phyloP scores from a whole-genome alignment of 2,329 filamentous ascomycete species.

The Calonectria pseudoturangicola region DNA sequence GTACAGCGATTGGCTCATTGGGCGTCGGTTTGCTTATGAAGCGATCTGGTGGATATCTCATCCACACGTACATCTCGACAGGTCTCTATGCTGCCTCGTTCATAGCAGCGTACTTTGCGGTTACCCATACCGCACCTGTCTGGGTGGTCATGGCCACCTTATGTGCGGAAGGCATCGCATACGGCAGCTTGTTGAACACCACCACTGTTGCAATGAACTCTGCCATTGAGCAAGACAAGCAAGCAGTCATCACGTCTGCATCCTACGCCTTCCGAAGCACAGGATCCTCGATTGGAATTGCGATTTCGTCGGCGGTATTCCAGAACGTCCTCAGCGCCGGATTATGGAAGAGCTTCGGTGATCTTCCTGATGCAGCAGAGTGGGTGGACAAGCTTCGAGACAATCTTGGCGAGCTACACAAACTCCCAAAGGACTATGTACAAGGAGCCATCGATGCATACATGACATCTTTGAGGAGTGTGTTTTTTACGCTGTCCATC shows the following conservation, averaged over 20 bases:
- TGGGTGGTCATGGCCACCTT: conserved; percentile 6
- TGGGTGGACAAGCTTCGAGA: conserved; percentile 18
- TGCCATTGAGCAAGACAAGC: conserved; percentile 7
- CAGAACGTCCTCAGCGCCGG: conserved; percentile 8
- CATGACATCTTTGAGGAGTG: not conserved
- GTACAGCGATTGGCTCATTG: not conserved
- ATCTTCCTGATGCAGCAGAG: not conserved
- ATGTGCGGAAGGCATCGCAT: conserved; percentile 4
- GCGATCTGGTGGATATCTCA: conserved; percentile 4
- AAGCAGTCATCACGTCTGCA: conserved; percentile 11
- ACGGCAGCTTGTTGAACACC: conserved; percentile 11
- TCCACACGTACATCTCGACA: conserved; percentile 11
- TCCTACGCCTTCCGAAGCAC: conserved; percentile 17
- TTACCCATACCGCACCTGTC: not conserved
- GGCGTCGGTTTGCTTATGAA: conserved; percentile 13
- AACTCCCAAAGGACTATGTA: not conserved
- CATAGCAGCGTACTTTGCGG: conserved; percentile 2
- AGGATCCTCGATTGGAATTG: conserved; percentile 11
- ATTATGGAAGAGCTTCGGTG: not conserved
- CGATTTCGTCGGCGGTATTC: not conserved
- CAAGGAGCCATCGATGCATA: conserved; percentile 11
- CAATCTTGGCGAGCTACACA: conserved; percentile 3
- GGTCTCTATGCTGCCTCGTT: conserved; percentile 10
- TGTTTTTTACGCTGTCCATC: not conserved
- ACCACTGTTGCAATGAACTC: conserved; percentile 8